phyloP scores from a whole-genome alignment of 2,329 filamentous ascomycete genomes.

The Emergomyces pasteurianus region DNA sequence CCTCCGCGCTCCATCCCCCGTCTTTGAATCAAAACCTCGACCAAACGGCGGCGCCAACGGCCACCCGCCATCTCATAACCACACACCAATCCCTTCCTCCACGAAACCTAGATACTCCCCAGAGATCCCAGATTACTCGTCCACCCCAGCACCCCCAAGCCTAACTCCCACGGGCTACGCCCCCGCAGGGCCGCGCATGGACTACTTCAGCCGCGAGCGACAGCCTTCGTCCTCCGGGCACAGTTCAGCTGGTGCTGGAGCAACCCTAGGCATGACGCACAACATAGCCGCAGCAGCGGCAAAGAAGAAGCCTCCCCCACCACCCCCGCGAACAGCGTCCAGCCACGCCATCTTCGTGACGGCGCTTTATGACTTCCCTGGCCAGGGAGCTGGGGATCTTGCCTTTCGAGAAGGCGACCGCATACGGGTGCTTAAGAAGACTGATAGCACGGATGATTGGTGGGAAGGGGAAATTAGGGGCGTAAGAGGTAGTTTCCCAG shows the following conservation, averaged over 20 bases:
- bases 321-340: constrained; percentile 43
- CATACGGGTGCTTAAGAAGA: constrained; percentile 68
- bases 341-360: constrained; percentile 47
- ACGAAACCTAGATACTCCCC: constrained; percentile 8
- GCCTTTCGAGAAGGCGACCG: constrained; percentile 64
- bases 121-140: constrained; percentile 12
- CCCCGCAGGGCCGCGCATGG: constrained; percentile 31
- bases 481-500: constrained; percentile 60
- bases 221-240: constrained; percentile 20
- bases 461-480: constrained; percentile 71
- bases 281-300: constrained; percentile 29
- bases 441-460: constrained; percentile 71
- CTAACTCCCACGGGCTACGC: constrained; percentile 23
- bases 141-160: constrained; percentile 18
- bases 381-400: constrained; percentile 58
- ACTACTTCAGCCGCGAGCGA: constrained; percentile 34
- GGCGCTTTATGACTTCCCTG: constrained; percentile 63
- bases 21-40: constrained; percentile 16
- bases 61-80: not conserved
- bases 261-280: constrained; percentile 29
- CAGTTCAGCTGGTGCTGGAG: constrained; percentile 14
- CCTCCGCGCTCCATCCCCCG: constrained; percentile 16
- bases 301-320: constrained; percentile 67
- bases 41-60: constrained; percentile 9
- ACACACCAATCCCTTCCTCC: constrained; percentile 1